Evolutionary conservation across 1,284 basidiomycete genomes (phyloP), one percentile per base, ranked within the genome.

Genomic region (Rhodotorula sp.): DNA sequence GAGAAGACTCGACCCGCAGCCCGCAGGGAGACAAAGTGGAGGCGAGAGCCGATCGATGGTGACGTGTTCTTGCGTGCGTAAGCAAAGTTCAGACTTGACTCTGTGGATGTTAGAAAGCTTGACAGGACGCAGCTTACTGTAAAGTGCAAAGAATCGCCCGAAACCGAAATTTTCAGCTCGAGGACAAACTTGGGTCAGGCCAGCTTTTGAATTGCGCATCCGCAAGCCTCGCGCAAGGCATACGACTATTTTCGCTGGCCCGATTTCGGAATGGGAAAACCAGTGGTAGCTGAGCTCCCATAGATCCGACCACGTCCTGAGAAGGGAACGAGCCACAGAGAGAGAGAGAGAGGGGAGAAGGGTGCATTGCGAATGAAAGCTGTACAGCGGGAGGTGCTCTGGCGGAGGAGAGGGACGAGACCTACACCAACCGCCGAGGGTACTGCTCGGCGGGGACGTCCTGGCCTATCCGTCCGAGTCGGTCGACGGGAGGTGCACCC

Each of bases 401-500:
- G n/a, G n/a, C n/a, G n/a, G n/a, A n/a, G n/a, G 14, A 42, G 37
- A 42, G 37, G 37, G 37, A 42, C 10, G 8, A 42, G 37, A 42
- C 29, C 53, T 49, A 67, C 6, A 67, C 66, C 8, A 67, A 10
- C 55, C 66, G 33, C 33, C 66, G 54, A 33, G 45, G 14, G 48
- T 67, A 67, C 54, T 53, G 45, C 60, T 67, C 33, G 15, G 55
- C 48, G 15, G 66, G 55, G 3, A 37, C 51, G 22, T 68, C 62
- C 44, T 49, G 26, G 17, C 65, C 65, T 65, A 71, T 71, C 62
- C 69, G 66, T 7, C 75, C 75, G 5, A 75, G 7, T 2, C 66
- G 60, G 62, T 76, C 75, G 48, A 76, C 75, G 10, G 61, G 37
- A 29, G 75, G 75, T 26, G 75, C 75, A 12, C 69, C 71, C 51